A percentile compares a stretch with the other conserved stretches of the same genome.
phyloP scores from a whole-genome alignment of 768 basidiomycete species.

The Hysterangium stoloniferum region DNA sequence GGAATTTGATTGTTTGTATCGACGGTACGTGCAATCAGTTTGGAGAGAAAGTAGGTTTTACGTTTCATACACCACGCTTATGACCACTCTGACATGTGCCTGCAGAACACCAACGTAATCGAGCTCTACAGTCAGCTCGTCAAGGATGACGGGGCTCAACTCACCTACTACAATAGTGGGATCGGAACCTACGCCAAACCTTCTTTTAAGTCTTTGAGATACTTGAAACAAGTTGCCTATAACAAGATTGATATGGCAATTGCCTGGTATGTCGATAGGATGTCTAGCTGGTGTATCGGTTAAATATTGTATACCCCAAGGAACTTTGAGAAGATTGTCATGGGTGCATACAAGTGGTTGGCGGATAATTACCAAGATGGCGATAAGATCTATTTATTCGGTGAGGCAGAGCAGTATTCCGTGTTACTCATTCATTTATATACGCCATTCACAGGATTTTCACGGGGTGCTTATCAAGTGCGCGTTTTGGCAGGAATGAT shows the following conservation, averaged over 20 bases:
- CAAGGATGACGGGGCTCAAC: conserved; percentile 25
- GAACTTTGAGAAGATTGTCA: conserved; percentile 29
- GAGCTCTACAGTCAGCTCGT: conserved; percentile 30
- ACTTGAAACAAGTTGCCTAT: conserved; percentile 17
- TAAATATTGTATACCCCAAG: conserved; percentile 17
- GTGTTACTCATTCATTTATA: not conserved
- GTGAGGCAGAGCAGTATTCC: conserved; percentile 16
- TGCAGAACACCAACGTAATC: conserved; percentile 36
- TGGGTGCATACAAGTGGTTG: conserved; percentile 34
- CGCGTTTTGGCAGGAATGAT: conserved; percentile 36
- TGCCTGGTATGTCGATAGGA: conserved; percentile 26
- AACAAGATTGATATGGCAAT: conserved; percentile 28
- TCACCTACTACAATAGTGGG: conserved; percentile 35
- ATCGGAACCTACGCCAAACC: conserved; percentile 29
- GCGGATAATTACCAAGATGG: conserved; percentile 31
- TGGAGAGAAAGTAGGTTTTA: not conserved
- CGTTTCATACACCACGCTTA: not conserved
- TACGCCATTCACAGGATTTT: conserved; percentile 27
- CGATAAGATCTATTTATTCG: conserved; percentile 36
- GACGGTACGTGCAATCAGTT: conserved; percentile 4
- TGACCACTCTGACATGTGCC: not conserved
- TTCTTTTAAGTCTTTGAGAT: conserved; percentile 16
- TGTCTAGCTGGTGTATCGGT: not conserved
- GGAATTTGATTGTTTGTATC: not conserved
- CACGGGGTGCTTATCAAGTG: conserved; percentile 36